These are phyloP conservation scores for Trametes coccinea DNA, from an alignment of 768 basidiomycete species.

Conservation along the genomic window DNA sequence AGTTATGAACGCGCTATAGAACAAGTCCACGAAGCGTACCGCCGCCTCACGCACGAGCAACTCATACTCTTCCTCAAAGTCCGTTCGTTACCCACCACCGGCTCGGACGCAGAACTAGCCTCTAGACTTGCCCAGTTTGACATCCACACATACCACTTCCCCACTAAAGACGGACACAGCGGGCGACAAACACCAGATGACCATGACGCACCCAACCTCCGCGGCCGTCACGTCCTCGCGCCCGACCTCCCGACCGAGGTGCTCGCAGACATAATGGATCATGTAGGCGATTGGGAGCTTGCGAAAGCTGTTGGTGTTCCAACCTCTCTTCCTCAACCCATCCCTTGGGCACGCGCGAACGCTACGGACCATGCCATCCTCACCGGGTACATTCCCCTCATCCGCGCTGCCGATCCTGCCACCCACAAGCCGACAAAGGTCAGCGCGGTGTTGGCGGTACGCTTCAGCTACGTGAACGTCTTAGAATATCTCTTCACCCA, in stretches of 20 bases:
- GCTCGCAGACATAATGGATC: constrained; percentile 73
- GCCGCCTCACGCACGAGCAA: constrained; percentile 63
- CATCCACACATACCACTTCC: constrained; percentile 68
- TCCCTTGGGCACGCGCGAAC: constrained; percentile 72
- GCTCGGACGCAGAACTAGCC: constrained; percentile 64
- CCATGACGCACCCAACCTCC: constrained; percentile 29
- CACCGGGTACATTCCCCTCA: constrained; percentile 55
- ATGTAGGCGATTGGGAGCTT: constrained; percentile 84
- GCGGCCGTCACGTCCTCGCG: constrained; percentile 32
- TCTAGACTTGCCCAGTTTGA: constrained; percentile 75
- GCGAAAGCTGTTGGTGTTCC: constrained; percentile 74
- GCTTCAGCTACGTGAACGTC: constrained; percentile 76
- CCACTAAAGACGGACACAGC: constrained; percentile 14
- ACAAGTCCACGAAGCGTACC: constrained; percentile 68
- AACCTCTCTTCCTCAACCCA: constrained; percentile 63
- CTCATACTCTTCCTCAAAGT: constrained; percentile 75
- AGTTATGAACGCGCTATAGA: constrained; percentile 29
- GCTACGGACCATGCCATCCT: constrained; percentile 73
- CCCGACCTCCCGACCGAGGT: constrained; percentile 77
- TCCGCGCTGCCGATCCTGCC: constrained; percentile 60
- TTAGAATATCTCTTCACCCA: constrained; percentile 71
- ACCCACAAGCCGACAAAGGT: constrained; percentile 64
- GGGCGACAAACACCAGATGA: background rate
- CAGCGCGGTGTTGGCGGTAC: constrained; percentile 64
- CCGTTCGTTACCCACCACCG: constrained; percentile 66